Base-by-base conservation (phyloP, 2,329 filamentous ascomycete genomes). In the Hortaea sp. region DNA sequence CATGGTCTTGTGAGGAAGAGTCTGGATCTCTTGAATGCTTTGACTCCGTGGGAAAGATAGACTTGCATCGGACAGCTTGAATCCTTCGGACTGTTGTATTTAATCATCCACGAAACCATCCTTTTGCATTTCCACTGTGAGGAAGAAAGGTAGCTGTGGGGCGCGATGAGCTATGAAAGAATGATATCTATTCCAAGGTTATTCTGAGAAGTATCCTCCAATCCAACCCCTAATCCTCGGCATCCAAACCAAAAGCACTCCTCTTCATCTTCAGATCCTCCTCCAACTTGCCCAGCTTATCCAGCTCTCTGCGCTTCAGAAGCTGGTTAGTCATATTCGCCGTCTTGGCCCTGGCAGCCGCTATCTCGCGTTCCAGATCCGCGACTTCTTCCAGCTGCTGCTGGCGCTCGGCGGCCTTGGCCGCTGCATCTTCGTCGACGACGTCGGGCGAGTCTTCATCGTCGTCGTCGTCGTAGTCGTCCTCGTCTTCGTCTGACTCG, bases 221-320 rank as follows among this genome's bases (percentile, higher is more conserved):
- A 20, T 2, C 20, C 20, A 20, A 20, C 32, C 37, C 37, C 13
- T 20, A 42, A 35, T 58, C 61, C 20, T 56, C 59, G 2, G 32
- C 32, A 34, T 58, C 60, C 47, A 65, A 47, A 7, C 62, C 62
- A 46, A 72, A 62, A 31, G 65, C 63, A 11, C 60, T 63, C 56
- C 70, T 71, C 65, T 78, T 79, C 43, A 77, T 59, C 48, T 74
- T 68, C 52, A 79, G 59, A 51, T 78, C 73, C n/a, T 69, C 66
- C 60, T 73, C 71, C 45, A 78, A 60, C 45, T 67, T 71, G 29
- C 69, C 64, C 40, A 78, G 66, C 48, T 70, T 74, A 39, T 68
- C 66, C 54, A 70, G 63, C 45, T 75, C 62, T 46, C 75, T 66
- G 51, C 68, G 64, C 59, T 69, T 72, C 52, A 78, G 63, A 49